Evolutionary conservation across 345 rosid genomes (phyloP).

Genomic region (Chamaenerion angustifolium): DNA sequence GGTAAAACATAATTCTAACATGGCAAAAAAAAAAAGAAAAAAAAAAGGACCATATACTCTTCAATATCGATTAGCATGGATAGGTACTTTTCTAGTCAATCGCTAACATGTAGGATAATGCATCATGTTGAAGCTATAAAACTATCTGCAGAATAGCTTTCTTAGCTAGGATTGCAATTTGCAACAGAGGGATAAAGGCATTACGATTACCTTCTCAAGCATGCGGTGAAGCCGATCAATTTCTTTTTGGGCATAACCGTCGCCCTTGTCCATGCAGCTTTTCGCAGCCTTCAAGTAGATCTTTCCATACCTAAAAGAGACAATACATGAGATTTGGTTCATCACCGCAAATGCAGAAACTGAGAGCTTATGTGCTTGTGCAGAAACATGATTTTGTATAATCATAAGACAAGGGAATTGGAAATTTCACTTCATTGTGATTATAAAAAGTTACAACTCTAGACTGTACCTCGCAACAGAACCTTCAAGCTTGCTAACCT

Average conservation of each 20-base stretch:
- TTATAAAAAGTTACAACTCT: not conserved
- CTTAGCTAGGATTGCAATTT: not conserved
- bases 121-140: no score
- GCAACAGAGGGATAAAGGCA: not conserved
- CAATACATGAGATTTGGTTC: conserved; percentile 1
- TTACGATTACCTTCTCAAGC: conserved; percentile 52
- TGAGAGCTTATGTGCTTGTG: not conserved
- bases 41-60: no score
- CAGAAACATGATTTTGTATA: not conserved
- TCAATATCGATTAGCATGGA: no score
- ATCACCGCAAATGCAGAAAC: not conserved
- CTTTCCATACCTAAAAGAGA: conserved; percentile 48
- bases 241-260: conserved; percentile 69
- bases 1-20: no score
- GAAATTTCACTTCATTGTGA: no score
- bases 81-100: no score
- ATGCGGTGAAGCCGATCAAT: conserved; percentile 65
- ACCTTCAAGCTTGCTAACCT: conserved; percentile 62
- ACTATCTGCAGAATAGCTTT: no score
- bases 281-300: conserved; percentile 71
- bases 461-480: conserved; percentile 39
- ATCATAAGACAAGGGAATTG: not conserved
- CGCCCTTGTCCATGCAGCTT: conserved; percentile 64
- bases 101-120: no score
- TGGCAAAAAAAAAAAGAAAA: no score